phyloP scores from a whole-genome alignment of 495 filamentous ascomycete species.

The Tuber borchii region DNA sequence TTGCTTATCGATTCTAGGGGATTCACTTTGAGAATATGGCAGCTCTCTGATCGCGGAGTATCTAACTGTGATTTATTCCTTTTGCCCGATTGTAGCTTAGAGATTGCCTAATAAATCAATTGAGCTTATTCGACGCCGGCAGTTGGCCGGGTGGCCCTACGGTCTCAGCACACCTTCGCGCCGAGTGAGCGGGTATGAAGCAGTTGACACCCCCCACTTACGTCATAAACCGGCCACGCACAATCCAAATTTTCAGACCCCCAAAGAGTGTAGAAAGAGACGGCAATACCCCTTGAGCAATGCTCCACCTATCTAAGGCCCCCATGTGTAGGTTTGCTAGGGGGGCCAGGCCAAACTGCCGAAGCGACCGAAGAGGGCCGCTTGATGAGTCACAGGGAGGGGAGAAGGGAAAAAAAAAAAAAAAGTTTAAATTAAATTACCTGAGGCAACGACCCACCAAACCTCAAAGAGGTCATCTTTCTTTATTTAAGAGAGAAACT shows the following conservation, averaged over 20 bases:
- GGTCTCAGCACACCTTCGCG: too few relatives aligned
- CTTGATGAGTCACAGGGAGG: not conserved
- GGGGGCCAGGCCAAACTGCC: not conserved
- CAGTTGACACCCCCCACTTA: slow-evolving; percentile 9
- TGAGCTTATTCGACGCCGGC: not conserved
- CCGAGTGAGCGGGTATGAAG: slow-evolving; percentile 39
- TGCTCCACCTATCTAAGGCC: not conserved
- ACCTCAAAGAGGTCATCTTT: not conserved
- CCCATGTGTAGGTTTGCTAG: not conserved
- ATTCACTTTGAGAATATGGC: not conserved
- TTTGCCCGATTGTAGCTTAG: not conserved
- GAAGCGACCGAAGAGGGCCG: not conserved
- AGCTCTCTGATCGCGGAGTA: too few relatives aligned
- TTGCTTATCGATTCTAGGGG: not conserved
- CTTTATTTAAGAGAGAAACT: slow-evolving; percentile 6
- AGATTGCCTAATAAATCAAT: not conserved
- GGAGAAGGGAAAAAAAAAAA: not conserved
- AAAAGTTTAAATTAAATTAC: slow-evolving; percentile 6
- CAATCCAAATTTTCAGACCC: not conserved
- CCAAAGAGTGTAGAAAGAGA: not conserved
- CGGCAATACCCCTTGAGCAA: not conserved
- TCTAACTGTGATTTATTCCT: not conserved
- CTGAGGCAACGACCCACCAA: not conserved
- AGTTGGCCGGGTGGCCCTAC: not conserved
- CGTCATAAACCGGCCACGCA: slow-evolving; percentile 10